Percentiles rank a stretch among this genome's conserved stretches.
These are phyloP conservation scores for Urochloa ruziziensis DNA, from an alignment of 176 grass and related monocot species.

Conservation along the genomic window DNA sequence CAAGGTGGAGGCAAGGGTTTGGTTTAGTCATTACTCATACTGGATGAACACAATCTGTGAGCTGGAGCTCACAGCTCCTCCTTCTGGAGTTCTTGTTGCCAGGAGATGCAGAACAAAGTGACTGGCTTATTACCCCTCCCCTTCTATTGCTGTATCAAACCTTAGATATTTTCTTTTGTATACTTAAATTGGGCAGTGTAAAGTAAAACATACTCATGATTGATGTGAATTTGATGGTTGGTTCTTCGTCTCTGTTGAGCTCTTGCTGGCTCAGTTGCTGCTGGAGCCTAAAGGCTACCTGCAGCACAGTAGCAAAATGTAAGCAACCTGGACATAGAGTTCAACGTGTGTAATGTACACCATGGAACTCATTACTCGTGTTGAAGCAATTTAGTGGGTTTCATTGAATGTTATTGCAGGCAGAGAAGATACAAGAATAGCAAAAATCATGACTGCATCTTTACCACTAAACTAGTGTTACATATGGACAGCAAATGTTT, in stretches of 20 bases:
- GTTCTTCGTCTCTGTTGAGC: not conserved
- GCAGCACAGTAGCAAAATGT: constrained; percentile 16
- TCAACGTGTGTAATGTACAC: not conserved
- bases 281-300: not conserved
- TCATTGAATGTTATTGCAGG: not conserved
- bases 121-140: not conserved
- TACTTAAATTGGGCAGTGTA: constrained; percentile 7
- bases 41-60: constrained; percentile 61
- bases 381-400: not conserved
- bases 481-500: not conserved
- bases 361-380: not conserved
- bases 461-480: not conserved
- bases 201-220: constrained; percentile 6
- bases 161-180: not conserved
- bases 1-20: constrained; percentile 70
- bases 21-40: constrained; percentile 62
- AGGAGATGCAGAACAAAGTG: constrained; percentile 67
- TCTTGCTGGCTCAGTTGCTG: not conserved
- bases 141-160: constrained; percentile 8
- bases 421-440: not conserved
- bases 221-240: not conserved
- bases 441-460: not conserved
- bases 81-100: constrained; percentile 65
- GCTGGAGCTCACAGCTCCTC: constrained; percentile 80
- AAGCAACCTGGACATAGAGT: constrained; percentile 19